Evolutionary conservation across 148 eudicot genomes (phyloP).

Genomic region (Rhododendron griersonianum): DNA sequence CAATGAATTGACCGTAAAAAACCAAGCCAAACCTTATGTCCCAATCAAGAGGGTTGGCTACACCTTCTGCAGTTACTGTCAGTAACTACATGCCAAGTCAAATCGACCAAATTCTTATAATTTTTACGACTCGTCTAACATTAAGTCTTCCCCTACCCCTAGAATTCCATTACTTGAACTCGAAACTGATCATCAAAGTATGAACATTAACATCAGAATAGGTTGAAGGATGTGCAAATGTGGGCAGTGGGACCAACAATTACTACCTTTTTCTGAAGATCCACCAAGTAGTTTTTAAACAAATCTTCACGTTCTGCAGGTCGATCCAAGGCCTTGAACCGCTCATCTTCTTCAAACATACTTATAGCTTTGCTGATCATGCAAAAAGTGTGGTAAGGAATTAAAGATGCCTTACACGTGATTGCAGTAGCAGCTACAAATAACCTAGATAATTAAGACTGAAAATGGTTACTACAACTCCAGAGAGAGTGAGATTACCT

Average conservation of each 20-base stretch:
- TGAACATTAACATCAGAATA: neutral
- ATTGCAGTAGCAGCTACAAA: neutral
- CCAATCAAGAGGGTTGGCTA: neutral
- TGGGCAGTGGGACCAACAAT: conserved; percentile 2
- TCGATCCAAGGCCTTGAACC: conserved; percentile 89
- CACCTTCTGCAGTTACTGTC: neutral
- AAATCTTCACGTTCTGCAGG: conserved; percentile 88
- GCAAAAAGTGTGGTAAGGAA: conserved; percentile 18
- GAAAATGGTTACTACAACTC: neutral
- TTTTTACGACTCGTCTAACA: neutral
- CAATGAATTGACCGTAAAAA: neutral
- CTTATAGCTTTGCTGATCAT: conserved; percentile 74
- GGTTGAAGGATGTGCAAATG: neutral
- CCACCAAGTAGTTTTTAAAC: conserved; percentile 75
- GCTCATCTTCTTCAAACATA: conserved; percentile 88
- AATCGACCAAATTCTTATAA: neutral
- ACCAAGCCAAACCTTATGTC: neutral
- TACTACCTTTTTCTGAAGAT: conserved; percentile 81
- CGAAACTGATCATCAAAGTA: neutral
- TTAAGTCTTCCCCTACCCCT: neutral
- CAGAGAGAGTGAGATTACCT: conserved; percentile 39
- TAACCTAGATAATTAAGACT: neutral
- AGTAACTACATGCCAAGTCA: neutral
- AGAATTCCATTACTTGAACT: neutral
- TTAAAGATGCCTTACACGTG: conserved; percentile 5